Evolutionary conservation across 2,329 filamentous ascomycete genomes (phyloP).

Genomic region (Phaeophleospora eucalypticola): DNA sequence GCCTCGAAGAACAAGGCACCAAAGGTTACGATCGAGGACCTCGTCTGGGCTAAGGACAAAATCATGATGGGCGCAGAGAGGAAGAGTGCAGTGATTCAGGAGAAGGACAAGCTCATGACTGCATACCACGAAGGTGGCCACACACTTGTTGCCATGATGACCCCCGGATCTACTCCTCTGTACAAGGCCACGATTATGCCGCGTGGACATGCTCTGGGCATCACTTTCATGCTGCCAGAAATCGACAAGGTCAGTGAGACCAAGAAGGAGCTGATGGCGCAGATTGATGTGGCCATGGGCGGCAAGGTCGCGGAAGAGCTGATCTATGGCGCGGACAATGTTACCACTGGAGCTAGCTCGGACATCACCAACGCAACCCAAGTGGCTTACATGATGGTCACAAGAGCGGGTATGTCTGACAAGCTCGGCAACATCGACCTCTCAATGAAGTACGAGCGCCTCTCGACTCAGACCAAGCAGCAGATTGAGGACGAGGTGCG

Average conservation of each 20-base stretch:
- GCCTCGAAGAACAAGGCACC: conserved; percentile 82
- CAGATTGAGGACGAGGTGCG: conserved; percentile 87
- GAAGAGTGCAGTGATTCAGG: conserved; percentile 80
- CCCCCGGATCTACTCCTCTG: conserved; percentile 68
- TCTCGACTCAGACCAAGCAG: conserved; percentile 82
- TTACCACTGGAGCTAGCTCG: conserved; percentile 79
- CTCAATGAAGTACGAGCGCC: conserved; percentile 68
- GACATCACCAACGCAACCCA: conserved; percentile 80
- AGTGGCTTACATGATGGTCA: conserved; percentile 83
- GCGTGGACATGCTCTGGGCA: conserved; percentile 77
- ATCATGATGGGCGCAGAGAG: conserved; percentile 95
- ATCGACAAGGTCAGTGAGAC: conserved; percentile 89
- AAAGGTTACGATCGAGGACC: conserved; percentile 71
- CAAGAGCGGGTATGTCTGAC: conserved; percentile 82
- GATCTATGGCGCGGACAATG: conserved; percentile 83
- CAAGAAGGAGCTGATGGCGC: conserved; percentile 76
- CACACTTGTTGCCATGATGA: conserved; percentile 82
- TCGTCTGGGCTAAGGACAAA: conserved; percentile 98
- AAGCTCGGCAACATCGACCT: conserved; percentile 88
- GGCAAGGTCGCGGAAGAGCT: conserved; percentile 90
- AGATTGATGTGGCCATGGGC: conserved; percentile 76
- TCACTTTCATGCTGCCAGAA: conserved; percentile 82
- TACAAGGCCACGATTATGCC: conserved; percentile 98
- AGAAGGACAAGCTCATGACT: conserved; percentile 94
- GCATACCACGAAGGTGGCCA: conserved; percentile 96